phyloP scores from a whole-genome alignment of 805 yeast species.

The Suhomyces xylopsoci region DNA sequence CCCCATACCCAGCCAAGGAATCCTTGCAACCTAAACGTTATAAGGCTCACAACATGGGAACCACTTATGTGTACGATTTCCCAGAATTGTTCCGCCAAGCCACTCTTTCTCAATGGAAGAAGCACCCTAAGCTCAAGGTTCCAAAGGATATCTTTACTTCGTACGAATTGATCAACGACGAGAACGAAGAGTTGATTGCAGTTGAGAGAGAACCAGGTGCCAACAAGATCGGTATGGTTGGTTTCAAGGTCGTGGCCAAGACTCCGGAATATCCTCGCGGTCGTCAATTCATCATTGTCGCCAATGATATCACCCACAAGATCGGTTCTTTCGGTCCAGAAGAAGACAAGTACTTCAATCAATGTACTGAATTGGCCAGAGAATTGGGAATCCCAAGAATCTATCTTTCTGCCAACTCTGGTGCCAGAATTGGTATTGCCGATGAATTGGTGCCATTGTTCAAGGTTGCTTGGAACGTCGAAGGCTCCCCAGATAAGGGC shows the following conservation, averaged over 20 bases:
- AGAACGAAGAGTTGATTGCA: conserved; percentile 72
- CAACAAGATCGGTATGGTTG: conserved; percentile 95
- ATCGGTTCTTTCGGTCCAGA: conserved; percentile 98
- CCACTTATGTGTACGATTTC: conserved; percentile 97
- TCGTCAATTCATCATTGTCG: conserved; percentile 87
- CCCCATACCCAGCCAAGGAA: conserved; percentile 97
- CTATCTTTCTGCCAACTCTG: conserved; percentile 96
- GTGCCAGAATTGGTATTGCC: conserved; percentile 98
- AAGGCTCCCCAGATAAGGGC: conserved; percentile 73
- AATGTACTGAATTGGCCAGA: conserved; percentile 90
- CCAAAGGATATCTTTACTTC: conserved; percentile 78
- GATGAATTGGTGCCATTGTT: conserved; percentile 88
- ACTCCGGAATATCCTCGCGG: conserved; percentile 98
- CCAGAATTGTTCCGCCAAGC: conserved; percentile 98
- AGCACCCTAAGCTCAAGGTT: conserved; percentile 51
- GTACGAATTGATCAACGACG: conserved; percentile 85
- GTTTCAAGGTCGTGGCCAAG: conserved; percentile 83
- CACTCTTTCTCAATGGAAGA: conserved; percentile 79
- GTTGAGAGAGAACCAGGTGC: conserved; percentile 96
- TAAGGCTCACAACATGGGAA: conserved; percentile 97
- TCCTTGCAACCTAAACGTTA: conserved; percentile 98
- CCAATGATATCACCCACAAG: conserved; percentile 96
- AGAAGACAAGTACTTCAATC: conserved; percentile 89
- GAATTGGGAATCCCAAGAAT: conserved; percentile 90
- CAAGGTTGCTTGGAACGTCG: conserved; percentile 91